Conservation (phyloP, 495 filamentous ascomycete species). For the Aspergillus cavernicola region DNA sequence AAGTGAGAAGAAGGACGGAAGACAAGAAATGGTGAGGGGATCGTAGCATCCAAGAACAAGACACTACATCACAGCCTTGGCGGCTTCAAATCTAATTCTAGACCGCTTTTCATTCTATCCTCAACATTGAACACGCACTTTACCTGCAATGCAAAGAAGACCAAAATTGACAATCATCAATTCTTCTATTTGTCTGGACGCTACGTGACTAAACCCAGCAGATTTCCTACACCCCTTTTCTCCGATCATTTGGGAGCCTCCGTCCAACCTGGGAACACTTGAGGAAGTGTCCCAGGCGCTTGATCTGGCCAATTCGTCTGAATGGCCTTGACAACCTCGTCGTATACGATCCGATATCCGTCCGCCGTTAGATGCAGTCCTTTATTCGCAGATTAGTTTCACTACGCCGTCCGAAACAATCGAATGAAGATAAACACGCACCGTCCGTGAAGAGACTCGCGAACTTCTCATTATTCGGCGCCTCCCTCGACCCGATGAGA, state of each 20-base stretch:
- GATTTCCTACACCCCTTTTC: not conserved
- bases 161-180: no score
- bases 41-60: conserved; percentile 8
- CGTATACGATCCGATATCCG: conserved; percentile 58
- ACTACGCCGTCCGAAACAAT: not conserved
- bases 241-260: conserved; percentile 39
- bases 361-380: conserved; percentile 62
- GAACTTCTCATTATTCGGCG: conserved; percentile 46
- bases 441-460: conserved; percentile 57
- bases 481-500: conserved; percentile 50
- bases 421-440: conserved; percentile 26
- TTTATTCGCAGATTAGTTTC: conserved; percentile 20
- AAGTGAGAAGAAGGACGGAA: conserved; percentile 1
- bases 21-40: conserved; percentile 19
- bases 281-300: conserved; percentile 46
- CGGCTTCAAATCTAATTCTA: conserved; percentile 11
- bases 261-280: conserved; percentile 53
- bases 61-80: conserved; percentile 9
- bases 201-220: not conserved
- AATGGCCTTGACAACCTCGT: conserved; percentile 53
- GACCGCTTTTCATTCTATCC: conserved; percentile 14
- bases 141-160: no score
- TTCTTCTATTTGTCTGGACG: not conserved
- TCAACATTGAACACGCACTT: not conserved
- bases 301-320: conserved; percentile 55